Conservation (phyloP, 768 basidiomycete species). For the Coprinopsis marcescibilis region DNA sequence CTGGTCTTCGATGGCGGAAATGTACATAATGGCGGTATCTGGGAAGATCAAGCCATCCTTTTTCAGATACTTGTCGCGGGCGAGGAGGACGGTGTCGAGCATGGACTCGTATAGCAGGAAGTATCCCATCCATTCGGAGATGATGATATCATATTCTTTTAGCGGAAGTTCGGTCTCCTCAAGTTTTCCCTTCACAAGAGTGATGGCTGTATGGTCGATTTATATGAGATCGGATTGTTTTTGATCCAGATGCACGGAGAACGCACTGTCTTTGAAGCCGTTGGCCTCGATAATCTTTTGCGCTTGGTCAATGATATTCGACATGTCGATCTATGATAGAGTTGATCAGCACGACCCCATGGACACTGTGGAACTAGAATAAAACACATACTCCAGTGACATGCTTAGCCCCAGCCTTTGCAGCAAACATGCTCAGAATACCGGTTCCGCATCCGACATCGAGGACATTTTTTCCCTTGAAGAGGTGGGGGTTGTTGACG, state of each 20-base stretch:
- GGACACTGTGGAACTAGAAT: conserved; percentile 3
- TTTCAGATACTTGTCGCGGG: conserved; percentile 95
- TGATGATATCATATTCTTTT: conserved; percentile 94
- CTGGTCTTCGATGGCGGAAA: conserved; percentile 98
- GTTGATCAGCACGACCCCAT: conserved; percentile 8
- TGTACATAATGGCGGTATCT: conserved; percentile 84
- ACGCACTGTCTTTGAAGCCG: conserved; percentile 89
- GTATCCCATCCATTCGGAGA: conserved; percentile 99
- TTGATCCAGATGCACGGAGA: background rate
- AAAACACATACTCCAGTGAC: conserved; percentile 76
- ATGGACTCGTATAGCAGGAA: conserved; percentile 99
- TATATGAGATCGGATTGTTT: conserved; percentile 9
- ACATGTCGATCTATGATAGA: conserved; percentile 87
- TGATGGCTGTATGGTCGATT: conserved; percentile 58
- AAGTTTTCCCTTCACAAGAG: conserved; percentile 95
- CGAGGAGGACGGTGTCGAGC: conserved; percentile 96
- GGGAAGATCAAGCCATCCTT: conserved; percentile 92
- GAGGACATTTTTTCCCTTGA: conserved; percentile 94
- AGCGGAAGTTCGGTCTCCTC: conserved; percentile 89
- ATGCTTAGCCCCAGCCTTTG: conserved; percentile 89
- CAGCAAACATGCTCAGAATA: conserved; percentile 96
- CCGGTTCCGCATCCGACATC: conserved; percentile 99
- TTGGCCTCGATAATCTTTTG: conserved; percentile 95
- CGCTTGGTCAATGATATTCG: conserved; percentile 99
- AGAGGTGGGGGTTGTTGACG: conserved; percentile 89